phyloP scores from a whole-genome alignment of 176 grass and related monocot genomes.

The Paspalum vaginatum region DNA sequence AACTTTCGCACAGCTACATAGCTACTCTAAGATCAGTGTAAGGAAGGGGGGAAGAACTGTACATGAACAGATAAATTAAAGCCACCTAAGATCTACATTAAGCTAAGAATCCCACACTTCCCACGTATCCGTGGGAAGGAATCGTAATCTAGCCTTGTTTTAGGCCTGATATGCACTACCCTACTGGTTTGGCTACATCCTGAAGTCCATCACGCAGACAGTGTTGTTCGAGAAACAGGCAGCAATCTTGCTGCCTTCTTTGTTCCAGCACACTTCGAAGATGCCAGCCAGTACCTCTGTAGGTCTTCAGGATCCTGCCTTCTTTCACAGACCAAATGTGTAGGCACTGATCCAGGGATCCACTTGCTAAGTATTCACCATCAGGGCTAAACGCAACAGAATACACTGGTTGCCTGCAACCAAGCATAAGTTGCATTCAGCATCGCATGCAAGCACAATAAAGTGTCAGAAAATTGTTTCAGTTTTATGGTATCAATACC shows the following conservation, averaged over 20 bases:
- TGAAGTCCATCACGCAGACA: conserved; percentile 93
- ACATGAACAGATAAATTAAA: conserved; percentile 24
- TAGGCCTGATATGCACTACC: not conserved
- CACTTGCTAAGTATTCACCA: conserved; percentile 91
- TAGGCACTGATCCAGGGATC: conserved; percentile 89
- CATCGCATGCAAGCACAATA: conserved; percentile 10
- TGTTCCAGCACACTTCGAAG: conserved; percentile 99
- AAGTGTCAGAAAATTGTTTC: not conserved
- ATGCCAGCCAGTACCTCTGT: conserved; percentile 89
- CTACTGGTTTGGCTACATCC: conserved; percentile 51
- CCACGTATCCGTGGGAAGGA: not conserved
- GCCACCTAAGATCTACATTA: conserved; percentile 11
- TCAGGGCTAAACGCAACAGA: conserved; percentile 93
- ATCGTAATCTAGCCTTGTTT: not conserved
- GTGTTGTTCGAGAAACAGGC: conserved; percentile 94
- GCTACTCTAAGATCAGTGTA: conserved; percentile 25
- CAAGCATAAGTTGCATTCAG: conserved; percentile 26
- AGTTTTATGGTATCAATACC: conserved; percentile 42
- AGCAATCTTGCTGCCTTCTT: conserved; percentile 95
- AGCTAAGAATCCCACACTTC: not conserved
- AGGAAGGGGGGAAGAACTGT: not conserved
- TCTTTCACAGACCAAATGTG: conserved; percentile 99
- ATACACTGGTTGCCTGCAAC: conserved; percentile 84
- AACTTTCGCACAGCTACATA: not conserved
- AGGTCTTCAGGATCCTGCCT: conserved; percentile 83